A percentile compares a stretch with the other conserved stretches of the same genome.
phyloP scores from a whole-genome alignment of 768 basidiomycete genomes.

The Mrakia frigida region DNA sequence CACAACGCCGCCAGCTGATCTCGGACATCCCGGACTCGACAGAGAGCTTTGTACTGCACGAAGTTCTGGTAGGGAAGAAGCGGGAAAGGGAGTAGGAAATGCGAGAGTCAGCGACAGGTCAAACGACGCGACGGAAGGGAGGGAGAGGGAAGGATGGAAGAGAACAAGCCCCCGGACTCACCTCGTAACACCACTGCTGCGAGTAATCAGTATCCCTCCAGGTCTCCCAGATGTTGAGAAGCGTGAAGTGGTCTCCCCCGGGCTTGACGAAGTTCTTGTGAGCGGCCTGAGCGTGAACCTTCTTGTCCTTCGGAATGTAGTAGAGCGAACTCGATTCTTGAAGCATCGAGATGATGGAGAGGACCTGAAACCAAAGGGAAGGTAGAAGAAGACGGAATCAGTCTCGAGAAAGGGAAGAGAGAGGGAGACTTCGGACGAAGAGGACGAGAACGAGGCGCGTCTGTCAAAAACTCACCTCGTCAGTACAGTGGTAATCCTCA shows the following conservation, averaged over 20 bases:
- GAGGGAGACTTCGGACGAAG: neutral
- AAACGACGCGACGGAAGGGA: too few relatives aligned
- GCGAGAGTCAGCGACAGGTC: neutral
- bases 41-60: constrained; percentile 88
- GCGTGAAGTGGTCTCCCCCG: constrained; percentile 95
- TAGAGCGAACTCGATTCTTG: constrained; percentile 92
- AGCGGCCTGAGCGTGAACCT: constrained; percentile 93
- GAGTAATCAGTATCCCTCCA: constrained; percentile 98
- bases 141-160: neutral
- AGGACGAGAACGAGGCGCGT: neutral
- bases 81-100: neutral
- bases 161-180: constrained; percentile 41
- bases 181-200: constrained; percentile 90
- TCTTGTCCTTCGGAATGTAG: constrained; percentile 98
- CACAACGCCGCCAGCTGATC: constrained; percentile 92
- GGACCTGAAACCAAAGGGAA: constrained; percentile 53
- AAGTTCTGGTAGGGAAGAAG: constrained; percentile 48
- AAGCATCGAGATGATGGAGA: constrained; percentile 96
- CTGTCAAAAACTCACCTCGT: constrained; percentile 63
- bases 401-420: neutral
- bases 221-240: constrained; percentile 97
- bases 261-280: constrained; percentile 92
- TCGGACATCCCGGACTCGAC: constrained; percentile 89
- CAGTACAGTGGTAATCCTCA: constrained; percentile 87
- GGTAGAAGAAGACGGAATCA: neutral